Conservation (phyloP, 2,329 filamentous ascomycete genomes). For the Diaporthe humulicola region DNA sequence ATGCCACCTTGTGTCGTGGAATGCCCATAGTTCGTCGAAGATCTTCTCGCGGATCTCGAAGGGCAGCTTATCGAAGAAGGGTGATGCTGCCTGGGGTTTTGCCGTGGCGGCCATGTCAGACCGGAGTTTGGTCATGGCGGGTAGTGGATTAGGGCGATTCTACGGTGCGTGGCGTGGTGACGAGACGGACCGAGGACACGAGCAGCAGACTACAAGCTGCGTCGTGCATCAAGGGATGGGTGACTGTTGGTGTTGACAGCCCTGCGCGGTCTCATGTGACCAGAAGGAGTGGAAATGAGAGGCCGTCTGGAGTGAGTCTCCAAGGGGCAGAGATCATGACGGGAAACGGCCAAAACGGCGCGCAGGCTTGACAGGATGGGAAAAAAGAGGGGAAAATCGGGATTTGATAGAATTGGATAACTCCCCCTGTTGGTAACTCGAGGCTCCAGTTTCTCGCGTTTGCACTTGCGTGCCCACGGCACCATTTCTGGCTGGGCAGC, state of each 20-base stretch:
- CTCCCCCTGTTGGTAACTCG: not conserved
- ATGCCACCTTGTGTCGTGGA: constrained; percentile 43
- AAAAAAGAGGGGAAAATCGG: constrained; percentile 20
- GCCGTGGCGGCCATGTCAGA: constrained; percentile 52
- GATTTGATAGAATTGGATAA: constrained; percentile 20
- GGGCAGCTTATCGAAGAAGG: constrained; percentile 47
- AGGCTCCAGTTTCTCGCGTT: not conserved
- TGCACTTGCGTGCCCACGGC: not conserved
- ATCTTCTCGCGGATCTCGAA: constrained; percentile 49
- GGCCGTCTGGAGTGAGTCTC: not conserved
- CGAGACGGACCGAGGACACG: not conserved
- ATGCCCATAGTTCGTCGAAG: constrained; percentile 47
- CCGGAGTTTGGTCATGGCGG: constrained; percentile 46
- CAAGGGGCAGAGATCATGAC: not conserved
- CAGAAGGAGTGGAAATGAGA: not conserved
- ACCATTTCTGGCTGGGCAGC: not conserved
- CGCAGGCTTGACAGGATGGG: not conserved
- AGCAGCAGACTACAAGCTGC: not conserved
- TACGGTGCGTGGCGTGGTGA: not conserved
- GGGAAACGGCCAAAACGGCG: not conserved
- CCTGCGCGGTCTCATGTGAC: not conserved
- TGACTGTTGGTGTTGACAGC: not conserved
- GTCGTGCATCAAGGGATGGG: not conserved
- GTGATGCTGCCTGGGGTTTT: constrained; percentile 58
- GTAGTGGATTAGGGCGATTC: not conserved